Conservation (phyloP, 768 basidiomycete species). For the Lactarius deliciosus region DNA sequence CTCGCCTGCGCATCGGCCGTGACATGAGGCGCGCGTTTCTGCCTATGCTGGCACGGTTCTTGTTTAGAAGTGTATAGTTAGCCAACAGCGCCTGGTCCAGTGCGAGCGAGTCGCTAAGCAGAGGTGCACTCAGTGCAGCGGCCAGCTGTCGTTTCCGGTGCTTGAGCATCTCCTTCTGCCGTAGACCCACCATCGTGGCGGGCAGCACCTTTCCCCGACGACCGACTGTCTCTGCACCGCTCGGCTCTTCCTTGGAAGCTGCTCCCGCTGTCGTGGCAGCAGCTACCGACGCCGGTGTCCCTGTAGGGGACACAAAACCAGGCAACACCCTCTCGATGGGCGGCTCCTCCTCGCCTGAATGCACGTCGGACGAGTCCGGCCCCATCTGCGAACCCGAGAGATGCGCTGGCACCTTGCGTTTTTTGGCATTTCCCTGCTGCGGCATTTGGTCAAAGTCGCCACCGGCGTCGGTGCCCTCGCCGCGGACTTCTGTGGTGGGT, state of each 20-base stretch:
- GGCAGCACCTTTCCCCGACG: conserved; percentile 51
- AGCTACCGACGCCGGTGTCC: background rate
- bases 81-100: conserved; percentile 75
- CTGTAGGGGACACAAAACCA: conserved; percentile 24
- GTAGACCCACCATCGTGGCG: conserved; percentile 65
- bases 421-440: conserved; percentile 84
- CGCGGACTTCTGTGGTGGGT: conserved; percentile 24
- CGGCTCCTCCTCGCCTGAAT: conserved; percentile 47
- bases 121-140: conserved; percentile 64
- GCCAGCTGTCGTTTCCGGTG: conserved; percentile 68
- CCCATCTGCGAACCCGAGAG: conserved; percentile 42
- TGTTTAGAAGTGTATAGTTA: conserved; percentile 35
- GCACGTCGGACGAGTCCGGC: conserved; percentile 43
- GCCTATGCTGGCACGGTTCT: background rate
- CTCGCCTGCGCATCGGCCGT: conserved; percentile 55
- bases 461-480: conserved; percentile 55
- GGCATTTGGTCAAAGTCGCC: conserved; percentile 67
- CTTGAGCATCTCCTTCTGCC: conserved; percentile 73
- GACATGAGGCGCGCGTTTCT: conserved; percentile 15
- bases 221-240: conserved; percentile 4
- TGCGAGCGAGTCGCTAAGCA: conserved; percentile 67
- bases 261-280: background rate
- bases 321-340: conserved; percentile 34
- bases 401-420: conserved; percentile 81
- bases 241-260: conserved; percentile 8